Percentiles rank a stretch among this genome's conserved stretches.
phyloP scores from a whole-genome alignment of 441 rosid genomes.

The Croton laevigatus region DNA sequence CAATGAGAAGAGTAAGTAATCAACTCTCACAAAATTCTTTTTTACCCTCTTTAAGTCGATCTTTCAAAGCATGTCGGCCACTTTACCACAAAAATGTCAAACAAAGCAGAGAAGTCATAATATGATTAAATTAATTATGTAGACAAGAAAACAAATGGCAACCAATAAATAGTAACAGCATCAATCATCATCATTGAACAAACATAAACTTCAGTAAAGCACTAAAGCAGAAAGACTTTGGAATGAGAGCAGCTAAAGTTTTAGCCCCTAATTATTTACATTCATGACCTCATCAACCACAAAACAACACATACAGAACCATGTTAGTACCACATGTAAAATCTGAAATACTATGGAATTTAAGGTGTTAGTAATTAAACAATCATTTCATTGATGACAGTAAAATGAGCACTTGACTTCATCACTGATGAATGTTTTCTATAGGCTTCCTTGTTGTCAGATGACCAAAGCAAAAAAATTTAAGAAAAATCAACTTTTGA shows the following conservation, averaged over 20 bases:
- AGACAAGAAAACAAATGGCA: neutral
- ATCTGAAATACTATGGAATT: too few species aligned
- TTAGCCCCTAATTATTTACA: neutral
- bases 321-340: too few species aligned
- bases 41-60: conserved; percentile 70
- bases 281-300: too few species aligned
- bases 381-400: too few species aligned
- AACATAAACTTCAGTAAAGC: neutral
- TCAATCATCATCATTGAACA: neutral
- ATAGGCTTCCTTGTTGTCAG: too few species aligned
- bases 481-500: too few species aligned
- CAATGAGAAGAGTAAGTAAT: conserved; percentile 14
- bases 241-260: neutral
- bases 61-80: conserved; percentile 89
- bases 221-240: neutral
- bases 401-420: too few species aligned
- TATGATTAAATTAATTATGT: neutral
- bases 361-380: too few species aligned
- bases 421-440: too few species aligned
- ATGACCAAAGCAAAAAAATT: too few species aligned
- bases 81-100: conserved; percentile 35
- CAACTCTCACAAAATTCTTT: conserved; percentile 13
- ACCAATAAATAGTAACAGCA: neutral
- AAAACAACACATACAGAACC: too few species aligned
- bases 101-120: conserved; percentile 4